These are phyloP conservation scores for Gossypium ekmanianum DNA, from an alignment of 345 rosid genomes.

Conservation along the genomic window DNA sequence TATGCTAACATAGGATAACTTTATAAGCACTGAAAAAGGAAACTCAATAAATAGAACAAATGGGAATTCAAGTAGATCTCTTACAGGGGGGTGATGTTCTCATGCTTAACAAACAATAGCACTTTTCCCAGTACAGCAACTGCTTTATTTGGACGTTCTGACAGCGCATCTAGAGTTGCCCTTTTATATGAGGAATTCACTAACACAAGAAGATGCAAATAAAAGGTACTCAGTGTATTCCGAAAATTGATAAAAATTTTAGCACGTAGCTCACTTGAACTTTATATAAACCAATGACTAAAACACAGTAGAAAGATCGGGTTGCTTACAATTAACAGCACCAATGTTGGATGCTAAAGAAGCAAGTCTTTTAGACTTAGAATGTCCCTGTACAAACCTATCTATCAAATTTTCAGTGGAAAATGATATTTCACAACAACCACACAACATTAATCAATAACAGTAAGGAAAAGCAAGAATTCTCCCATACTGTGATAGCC, in stretches of 20 bases:
- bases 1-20: neutral
- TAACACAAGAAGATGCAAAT: constrained; percentile 20
- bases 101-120: constrained; percentile 55
- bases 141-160: constrained; percentile 59
- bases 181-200: constrained; percentile 44
- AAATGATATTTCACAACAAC: constrained; percentile 4
- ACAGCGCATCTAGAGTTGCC: constrained; percentile 43
- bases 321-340: constrained; percentile 42
- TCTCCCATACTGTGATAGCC: neutral
- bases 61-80: constrained; percentile 18
- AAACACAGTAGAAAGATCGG: constrained; percentile 6
- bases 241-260: neutral
- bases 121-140: constrained; percentile 58
- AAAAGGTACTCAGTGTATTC: constrained; percentile 9
- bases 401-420: constrained; percentile 11
- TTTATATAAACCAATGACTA: neutral
- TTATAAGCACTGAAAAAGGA: neutral
- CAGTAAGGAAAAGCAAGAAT: neutral
- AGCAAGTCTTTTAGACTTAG: constrained; percentile 45
- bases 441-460: neutral
- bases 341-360: constrained; percentile 41
- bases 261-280: neutral
- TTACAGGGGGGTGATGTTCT: constrained; percentile 61
- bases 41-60: constrained; percentile 5
- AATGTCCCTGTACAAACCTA: constrained; percentile 40